phyloP scores from a whole-genome alignment of 257 asterid species.

The Solanum clarkiae region DNA sequence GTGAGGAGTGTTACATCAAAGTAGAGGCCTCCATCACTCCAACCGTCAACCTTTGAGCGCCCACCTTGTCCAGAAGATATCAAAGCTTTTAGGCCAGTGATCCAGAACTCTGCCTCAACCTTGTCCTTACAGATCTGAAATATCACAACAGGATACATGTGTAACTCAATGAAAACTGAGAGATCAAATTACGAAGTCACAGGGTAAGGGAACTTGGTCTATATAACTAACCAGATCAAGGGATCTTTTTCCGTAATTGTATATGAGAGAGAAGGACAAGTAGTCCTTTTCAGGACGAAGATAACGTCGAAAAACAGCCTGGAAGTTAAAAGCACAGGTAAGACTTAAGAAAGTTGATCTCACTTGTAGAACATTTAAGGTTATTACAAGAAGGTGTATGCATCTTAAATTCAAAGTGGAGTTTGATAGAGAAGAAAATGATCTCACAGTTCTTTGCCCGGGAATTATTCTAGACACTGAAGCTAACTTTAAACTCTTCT shows the following conservation, averaged over 20 bases:
- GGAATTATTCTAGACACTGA: constrained; percentile 70
- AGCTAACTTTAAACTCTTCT: constrained; percentile 73
- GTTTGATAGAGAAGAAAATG: not conserved
- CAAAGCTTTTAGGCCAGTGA: constrained; percentile 71
- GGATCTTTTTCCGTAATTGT: constrained; percentile 86
- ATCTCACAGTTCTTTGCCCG: constrained; percentile 93
- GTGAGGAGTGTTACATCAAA: constrained; percentile 48
- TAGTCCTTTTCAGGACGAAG: constrained; percentile 86
- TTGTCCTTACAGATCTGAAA: constrained; percentile 80
- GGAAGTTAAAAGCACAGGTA: constrained; percentile 1
- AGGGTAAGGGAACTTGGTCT: not conserved
- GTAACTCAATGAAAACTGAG: not conserved
- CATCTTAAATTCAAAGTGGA: not conserved
- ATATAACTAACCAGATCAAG: constrained; percentile 77
- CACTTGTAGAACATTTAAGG: not conserved
- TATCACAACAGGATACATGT: not conserved
- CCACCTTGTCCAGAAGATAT: constrained; percentile 72
- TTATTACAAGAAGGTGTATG: not conserved
- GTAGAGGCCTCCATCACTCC: constrained; percentile 79
- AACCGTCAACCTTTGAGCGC: constrained; percentile 90
- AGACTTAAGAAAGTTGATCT: not conserved
- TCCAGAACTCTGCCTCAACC: constrained; percentile 95
- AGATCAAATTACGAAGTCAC: not conserved
- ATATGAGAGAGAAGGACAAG: constrained; percentile 81
- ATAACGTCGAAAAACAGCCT: constrained; percentile 92